phyloP scores from a whole-genome alignment of 345 rosid genomes.

The Noccaea bulbosa region DNA sequence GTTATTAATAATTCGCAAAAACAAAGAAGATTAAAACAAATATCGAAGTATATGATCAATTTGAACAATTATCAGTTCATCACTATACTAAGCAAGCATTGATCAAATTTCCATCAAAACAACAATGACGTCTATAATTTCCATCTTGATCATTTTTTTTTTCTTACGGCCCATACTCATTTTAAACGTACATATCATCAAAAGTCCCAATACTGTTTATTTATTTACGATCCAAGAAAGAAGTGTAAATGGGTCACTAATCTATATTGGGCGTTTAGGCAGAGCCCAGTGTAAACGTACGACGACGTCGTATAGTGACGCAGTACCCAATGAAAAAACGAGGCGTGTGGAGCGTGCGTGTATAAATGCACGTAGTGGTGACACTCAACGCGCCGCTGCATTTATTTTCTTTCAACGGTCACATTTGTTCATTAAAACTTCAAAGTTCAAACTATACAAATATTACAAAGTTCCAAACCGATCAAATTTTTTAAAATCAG shows the following conservation, averaged over 20 bases:
- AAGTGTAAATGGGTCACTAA: background rate
- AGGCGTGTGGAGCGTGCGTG: constrained; percentile 46
- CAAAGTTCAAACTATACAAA: no score
- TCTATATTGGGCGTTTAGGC: background rate
- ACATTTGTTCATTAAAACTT: background rate
- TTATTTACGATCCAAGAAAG: background rate
- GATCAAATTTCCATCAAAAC: background rate
- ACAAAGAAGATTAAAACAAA: background rate
- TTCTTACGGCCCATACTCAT: no score
- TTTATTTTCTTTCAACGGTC: constrained; percentile 36
- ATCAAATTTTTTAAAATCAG: no score
- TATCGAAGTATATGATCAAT: no score
- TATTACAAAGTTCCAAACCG: no score
- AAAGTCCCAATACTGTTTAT: background rate
- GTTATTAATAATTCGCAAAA: constrained; percentile 30
- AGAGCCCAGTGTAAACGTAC: background rate
- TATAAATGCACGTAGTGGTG: constrained; percentile 35
- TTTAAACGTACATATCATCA: no score
- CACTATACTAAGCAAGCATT: background rate
- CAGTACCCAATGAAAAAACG: constrained; percentile 21
- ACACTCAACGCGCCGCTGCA: constrained; percentile 37
- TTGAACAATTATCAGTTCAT: no score
- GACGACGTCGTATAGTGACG: constrained; percentile 13
- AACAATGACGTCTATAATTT: background rate
- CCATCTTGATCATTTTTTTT: no score